Conservation (phyloP, 768 basidiomycete genomes). For the Tulasnella calospora region DNA sequence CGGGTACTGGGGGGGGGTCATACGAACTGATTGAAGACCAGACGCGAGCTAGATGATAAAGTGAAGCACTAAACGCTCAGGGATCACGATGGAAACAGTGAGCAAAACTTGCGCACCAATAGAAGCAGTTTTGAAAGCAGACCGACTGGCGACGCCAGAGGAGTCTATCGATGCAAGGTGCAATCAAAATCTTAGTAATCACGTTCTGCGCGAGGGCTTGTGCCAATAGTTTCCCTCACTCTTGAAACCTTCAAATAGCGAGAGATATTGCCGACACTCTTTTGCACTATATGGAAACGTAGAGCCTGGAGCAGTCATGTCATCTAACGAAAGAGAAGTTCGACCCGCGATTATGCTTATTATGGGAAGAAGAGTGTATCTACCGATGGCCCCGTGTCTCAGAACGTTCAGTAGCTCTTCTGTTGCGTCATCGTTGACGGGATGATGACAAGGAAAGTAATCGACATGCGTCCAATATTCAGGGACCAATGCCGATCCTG, state of each 20-base stretch:
- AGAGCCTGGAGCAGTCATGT: conserved; percentile 18
- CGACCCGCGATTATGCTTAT: background rate
- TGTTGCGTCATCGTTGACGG: background rate
- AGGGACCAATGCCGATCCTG: conserved; percentile 8
- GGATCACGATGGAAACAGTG: background rate
- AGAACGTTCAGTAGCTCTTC: background rate
- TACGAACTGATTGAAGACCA: conserved; percentile 8
- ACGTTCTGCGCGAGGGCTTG: background rate
- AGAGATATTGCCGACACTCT: conserved; percentile 6
- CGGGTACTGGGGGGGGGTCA: too few species aligned
- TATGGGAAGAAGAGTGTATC: background rate
- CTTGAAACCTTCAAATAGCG: background rate
- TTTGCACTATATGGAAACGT: conserved; percentile 14
- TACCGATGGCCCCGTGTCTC: conserved; percentile 19
- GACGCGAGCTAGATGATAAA: conserved; percentile 8
- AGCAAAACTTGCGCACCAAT: background rate
- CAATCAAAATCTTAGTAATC: background rate
- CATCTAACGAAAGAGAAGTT: background rate
- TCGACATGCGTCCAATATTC: conserved; percentile 25
- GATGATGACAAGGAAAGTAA: conserved; percentile 17
- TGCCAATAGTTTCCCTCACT: background rate
- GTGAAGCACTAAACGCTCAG: background rate
- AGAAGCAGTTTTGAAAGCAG: background rate
- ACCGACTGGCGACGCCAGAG: background rate
- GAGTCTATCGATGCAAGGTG: background rate